Base-by-base conservation (phyloP, 192 early-diverging fungal species). In the Phlyctochytrium planicorne region DNA sequence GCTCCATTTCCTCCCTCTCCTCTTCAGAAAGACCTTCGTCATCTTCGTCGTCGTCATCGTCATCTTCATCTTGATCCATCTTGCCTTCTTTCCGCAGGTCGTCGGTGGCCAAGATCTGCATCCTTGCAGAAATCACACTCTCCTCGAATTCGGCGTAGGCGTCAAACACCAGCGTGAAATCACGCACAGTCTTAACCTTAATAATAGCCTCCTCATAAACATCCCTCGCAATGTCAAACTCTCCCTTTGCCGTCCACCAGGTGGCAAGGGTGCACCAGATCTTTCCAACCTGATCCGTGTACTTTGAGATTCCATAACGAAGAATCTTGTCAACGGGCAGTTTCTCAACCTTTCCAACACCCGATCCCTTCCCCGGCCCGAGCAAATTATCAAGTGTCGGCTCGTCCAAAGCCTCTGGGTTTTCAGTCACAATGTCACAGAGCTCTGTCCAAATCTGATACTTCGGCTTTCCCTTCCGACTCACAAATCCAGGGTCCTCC, bases 111-210 rank as follows among this genome's bases (percentile, higher is more conserved):
- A 89, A 80, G 17, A 74, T 73, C 67, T 90, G 89, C 89, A 97
- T 90, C 27, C 84, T 87, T 10, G 80, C 78, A 4, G 85, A 77
- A 32, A 97, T 87, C 34, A 91, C 82, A 16, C 80, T 78, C 71
- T 97, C 94, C 65, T 94, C 93, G 64, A 96, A 90, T 59, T 95
- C 88, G 12, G 93, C 92, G 71, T 97, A 99, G 0, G 95, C 90
- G 67, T 99, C 95, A 83, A 99, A 99, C 66, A 99, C 89, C 66
- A 91, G 84, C 0, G 94, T 89, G 66, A 99, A 99, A 72, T 97
- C 96, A 10, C 90, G 84, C 35, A 97, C 91, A 0, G 89, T 96
- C 66, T 74, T 80, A 1, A 96, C 96, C 0, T 76, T 80, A 0
- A 71, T 75, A 63, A 98, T 76, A 0, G 90, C 96, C 75, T 98